Evolutionary conservation across 495 filamentous ascomycete genomes (phyloP).

Genomic region (Astrocystis sublimbata): DNA sequence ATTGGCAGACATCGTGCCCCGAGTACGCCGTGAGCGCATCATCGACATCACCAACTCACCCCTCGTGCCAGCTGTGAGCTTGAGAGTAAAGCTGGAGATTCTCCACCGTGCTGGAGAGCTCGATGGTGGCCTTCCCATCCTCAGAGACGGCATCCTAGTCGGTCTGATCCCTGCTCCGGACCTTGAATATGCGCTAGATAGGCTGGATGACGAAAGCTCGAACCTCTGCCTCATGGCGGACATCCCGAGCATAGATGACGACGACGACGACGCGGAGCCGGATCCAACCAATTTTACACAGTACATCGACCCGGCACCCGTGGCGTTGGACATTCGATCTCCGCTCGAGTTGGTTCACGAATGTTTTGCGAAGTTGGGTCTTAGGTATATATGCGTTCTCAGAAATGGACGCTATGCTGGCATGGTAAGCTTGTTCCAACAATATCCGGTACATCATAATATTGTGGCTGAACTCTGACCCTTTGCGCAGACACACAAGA

Average conservation of each 20-base stretch:
- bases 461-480: constrained; percentile 9
- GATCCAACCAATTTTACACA: constrained; percentile 83
- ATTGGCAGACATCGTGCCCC: constrained; percentile 81
- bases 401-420: constrained; percentile 83
- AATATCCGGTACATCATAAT: background rate
- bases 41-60: constrained; percentile 87
- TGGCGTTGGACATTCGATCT: constrained; percentile 83
- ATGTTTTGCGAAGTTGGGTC: constrained; percentile 90
- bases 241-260: constrained; percentile 55
- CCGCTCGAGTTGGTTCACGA: constrained; percentile 97
- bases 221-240: constrained; percentile 80
- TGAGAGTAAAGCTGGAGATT: constrained; percentile 77
- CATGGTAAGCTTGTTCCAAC: constrained; percentile 57
- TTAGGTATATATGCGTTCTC: constrained; percentile 90
- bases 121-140: constrained; percentile 86
- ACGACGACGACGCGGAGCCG: constrained; percentile 58
- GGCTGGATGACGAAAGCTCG: constrained; percentile 69
- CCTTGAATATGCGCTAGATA: constrained; percentile 89
- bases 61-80: constrained; percentile 68
- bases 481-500: constrained; percentile 76
- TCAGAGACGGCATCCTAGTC: constrained; percentile 76
- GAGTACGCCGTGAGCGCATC: constrained; percentile 67
- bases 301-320: constrained; percentile 88
- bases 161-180: constrained; percentile 94
- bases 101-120: constrained; percentile 86